Evolutionary conservation across 2,329 filamentous ascomycete genomes (phyloP), one percentile per base, ranked within the genome.

Genomic region (Colletotrichum spinosum): DNA sequence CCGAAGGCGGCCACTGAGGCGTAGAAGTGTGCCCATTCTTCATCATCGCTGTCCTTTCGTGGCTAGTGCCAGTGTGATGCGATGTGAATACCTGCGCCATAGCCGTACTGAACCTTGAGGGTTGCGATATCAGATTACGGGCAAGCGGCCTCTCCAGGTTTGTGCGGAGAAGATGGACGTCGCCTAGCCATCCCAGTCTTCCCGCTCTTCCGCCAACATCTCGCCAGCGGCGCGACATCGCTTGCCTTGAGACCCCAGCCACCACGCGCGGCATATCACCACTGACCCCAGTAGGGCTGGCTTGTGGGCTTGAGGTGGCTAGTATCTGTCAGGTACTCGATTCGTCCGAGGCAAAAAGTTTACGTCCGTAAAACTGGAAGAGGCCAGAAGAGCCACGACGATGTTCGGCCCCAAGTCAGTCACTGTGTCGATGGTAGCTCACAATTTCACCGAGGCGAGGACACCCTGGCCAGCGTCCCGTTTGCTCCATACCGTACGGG

Each of bases 1-100:
- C 60, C 52, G 62, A 41, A 37, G 58, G 56, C 52, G 42, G 50
- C 39, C 34, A 55, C 55, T 59, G 56, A 67, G 61, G 55, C 60
- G 55, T 65, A 10, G 61, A 48, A 34, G 61, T 60, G 61, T 56
- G 49, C 48, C 55, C 55, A 67, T 58, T 64, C 15, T 57, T 44
- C 55, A 50, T 45, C 42, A 59, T 55, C 45, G 59, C 60, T 41
- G 45, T 58, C 60, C 59, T 55, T 44, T 65, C 64, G 65, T 59
- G 67, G 64, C 59, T 59, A 57, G 65, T 61, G 53, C 53, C 54
- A 17, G 53, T 69, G 67, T 67, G 67, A 69, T 60, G 48, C 58
- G 67, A 67, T 65, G 61, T 67, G 64, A 67, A 67, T 34, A 64
- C 25, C 25, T 25, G 25, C 25, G 25, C 25, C 25, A 25, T 25